Conservation (phyloP, 1,284 basidiomycete genomes). For the Trichosporon ovoides region DNA sequence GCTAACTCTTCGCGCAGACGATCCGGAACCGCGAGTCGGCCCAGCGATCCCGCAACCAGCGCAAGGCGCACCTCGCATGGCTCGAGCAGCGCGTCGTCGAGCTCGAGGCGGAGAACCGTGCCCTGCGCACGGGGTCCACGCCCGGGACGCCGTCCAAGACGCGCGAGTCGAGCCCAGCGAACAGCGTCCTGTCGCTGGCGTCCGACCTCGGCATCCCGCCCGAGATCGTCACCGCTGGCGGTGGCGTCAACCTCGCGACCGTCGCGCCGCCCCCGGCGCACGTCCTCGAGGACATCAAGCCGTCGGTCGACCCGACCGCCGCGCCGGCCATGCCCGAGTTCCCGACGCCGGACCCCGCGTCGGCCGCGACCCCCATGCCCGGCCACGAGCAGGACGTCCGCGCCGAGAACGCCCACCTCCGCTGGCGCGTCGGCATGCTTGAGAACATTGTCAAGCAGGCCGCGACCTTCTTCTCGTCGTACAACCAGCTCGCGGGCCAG, state of each 20-base stretch:
- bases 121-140: constrained; percentile 25
- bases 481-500: constrained; percentile 14
- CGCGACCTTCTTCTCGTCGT: constrained; percentile 30
- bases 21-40: constrained; percentile 45
- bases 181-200: constrained; percentile 34
- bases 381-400: constrained; percentile 17
- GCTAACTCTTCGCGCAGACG: constrained; percentile 21
- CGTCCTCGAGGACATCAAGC: constrained; percentile 33
- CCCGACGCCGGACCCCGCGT: constrained; percentile 4
- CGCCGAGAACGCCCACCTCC: constrained; percentile 35
- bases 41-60: constrained; percentile 45
- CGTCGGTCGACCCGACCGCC: constrained; percentile 14
- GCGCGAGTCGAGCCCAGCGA: constrained; percentile 33
- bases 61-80: constrained; percentile 44
- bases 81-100: constrained; percentile 44
- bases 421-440: constrained; percentile 36
- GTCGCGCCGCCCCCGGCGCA: constrained; percentile 39
- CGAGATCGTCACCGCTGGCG: constrained; percentile 29
- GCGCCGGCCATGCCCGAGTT: constrained; percentile 6
- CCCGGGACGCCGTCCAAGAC: constrained; percentile 15
- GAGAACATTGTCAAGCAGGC: constrained; percentile 45
- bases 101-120: constrained; percentile 43
- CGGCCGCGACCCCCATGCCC: not conserved
- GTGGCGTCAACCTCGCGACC: constrained; percentile 38
- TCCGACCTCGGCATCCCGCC: constrained; percentile 36